These are phyloP conservation scores for Penicillium subrubescens DNA, from an alignment of 495 filamentous ascomycete species.

Conservation along the genomic window DNA sequence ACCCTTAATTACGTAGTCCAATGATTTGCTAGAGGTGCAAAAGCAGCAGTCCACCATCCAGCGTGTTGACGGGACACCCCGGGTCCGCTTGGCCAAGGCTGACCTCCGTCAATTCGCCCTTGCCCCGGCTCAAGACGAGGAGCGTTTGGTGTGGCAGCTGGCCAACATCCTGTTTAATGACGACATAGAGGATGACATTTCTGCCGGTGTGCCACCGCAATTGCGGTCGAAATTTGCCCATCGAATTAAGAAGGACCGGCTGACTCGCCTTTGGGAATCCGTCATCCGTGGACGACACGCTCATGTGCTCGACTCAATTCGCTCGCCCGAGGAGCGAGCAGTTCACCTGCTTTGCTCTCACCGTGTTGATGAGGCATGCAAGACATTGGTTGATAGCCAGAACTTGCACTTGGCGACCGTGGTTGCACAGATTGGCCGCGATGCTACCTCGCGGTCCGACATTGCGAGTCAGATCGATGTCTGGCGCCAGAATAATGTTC, in stretches of 20 bases:
- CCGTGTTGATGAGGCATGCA: conserved; percentile 79
- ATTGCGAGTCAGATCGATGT: conserved; percentile 76
- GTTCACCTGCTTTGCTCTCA: conserved; percentile 76
- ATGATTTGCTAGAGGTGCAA: conserved; percentile 42
- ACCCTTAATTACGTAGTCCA: conserved; percentile 20
- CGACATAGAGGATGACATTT: conserved; percentile 49
- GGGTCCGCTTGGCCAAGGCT: conserved; percentile 36
- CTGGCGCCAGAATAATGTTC: conserved; percentile 77
- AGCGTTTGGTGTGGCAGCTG: conserved; percentile 54
- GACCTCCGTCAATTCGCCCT: conserved; percentile 41
- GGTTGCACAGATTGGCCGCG: conserved; percentile 75
- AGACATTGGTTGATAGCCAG: conserved; percentile 66
- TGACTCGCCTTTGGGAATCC: conserved; percentile 48
- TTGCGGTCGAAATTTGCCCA: conserved; percentile 44
- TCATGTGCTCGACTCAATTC: conserved; percentile 49
- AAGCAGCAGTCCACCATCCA: conserved; percentile 38
- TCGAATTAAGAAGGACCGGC: conserved; percentile 56
- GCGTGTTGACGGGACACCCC: conserved; percentile 42
- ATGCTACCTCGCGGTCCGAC: conserved; percentile 62
- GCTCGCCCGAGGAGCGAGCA: conserved; percentile 77
- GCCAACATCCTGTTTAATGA: conserved; percentile 87
- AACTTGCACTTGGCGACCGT: conserved; percentile 83
- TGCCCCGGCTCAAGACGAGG: conserved; percentile 34
- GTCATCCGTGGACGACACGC: conserved; percentile 52
- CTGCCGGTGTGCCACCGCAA: conserved; percentile 43